Evolutionary conservation across 2,329 filamentous ascomycete species (phyloP).

Genomic region (Fusarium coffeatum): DNA sequence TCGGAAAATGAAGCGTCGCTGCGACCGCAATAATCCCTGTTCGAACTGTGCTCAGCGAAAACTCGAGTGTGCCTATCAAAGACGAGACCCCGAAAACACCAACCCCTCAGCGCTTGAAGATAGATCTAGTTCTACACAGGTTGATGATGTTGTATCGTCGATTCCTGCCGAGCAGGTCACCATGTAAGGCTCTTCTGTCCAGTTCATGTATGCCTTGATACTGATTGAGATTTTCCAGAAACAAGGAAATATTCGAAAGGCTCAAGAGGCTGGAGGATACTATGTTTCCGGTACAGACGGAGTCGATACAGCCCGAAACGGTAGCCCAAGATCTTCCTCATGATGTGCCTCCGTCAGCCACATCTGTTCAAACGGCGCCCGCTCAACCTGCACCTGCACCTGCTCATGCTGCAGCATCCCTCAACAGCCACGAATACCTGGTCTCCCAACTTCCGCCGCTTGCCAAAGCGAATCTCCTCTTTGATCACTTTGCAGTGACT

Average conservation of each 20-base stretch:
- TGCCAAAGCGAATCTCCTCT: neutral
- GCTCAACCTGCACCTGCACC: neutral
- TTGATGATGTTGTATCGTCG: too few species aligned
- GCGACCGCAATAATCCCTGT: conserved; percentile 12
- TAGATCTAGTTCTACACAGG: neutral
- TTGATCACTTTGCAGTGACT: neutral
- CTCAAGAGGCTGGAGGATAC: neutral
- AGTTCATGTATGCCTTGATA: neutral
- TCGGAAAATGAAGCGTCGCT: conserved; percentile 3
- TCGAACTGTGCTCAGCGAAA: conserved; percentile 3
- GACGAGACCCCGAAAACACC: too few species aligned
- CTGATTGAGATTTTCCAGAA: neutral
- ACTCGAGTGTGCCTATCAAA: neutral
- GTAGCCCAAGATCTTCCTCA: neutral
- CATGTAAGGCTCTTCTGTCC: neutral
- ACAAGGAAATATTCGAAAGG: neutral
- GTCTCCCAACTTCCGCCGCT: neutral
- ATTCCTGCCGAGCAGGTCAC: neutral
- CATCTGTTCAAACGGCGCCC: neutral
- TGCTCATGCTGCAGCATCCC: neutral
- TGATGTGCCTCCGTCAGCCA: neutral
- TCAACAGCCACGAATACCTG: neutral
- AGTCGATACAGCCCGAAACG: neutral
- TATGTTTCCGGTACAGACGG: neutral
- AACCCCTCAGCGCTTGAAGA: too few species aligned